Evolutionary conservation across 805 yeast species (phyloP).

Genomic region (Ogataea saltuana): DNA sequence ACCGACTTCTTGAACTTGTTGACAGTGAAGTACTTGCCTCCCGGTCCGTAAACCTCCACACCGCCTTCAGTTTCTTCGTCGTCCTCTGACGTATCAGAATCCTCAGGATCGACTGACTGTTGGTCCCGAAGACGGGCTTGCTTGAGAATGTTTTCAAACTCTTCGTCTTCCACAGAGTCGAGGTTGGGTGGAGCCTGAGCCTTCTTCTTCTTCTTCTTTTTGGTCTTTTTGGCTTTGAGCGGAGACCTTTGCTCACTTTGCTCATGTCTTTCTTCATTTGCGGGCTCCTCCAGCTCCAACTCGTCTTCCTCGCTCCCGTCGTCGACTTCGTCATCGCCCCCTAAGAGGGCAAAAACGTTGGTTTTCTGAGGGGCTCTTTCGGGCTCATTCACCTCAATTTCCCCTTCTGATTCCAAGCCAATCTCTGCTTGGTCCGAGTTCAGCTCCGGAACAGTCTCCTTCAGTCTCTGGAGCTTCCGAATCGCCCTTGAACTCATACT

Average conservation of each 20-base stretch:
- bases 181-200: constrained; percentile 5
- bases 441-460: constrained; percentile 23
- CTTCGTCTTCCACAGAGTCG: constrained; percentile 51
- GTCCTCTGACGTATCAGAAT: constrained; percentile 24
- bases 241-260: too few relatives aligned
- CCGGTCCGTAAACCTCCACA: constrained; percentile 30
- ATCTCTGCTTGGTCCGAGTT: constrained; percentile 1
- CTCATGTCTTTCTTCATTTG: constrained; percentile 10
- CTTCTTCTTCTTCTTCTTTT: constrained; percentile 18
- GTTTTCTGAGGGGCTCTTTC: constrained; percentile 10
- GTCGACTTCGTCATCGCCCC: constrained; percentile 34
- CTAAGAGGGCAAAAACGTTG: constrained; percentile 49
- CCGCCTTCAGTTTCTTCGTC: constrained; percentile 38
- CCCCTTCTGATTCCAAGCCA: constrained; percentile 15
- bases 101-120: constrained; percentile 14
- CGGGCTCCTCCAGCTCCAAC: too few relatives aligned
- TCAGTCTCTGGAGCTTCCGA: constrained; percentile 41
- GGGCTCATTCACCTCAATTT: constrained; percentile 4
- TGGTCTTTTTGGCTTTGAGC: constrained; percentile 8
- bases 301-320: constrained; percentile 13
- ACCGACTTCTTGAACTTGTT: constrained; percentile 42
- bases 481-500: constrained; percentile 54
- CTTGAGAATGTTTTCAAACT: constrained; percentile 54
- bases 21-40: constrained; percentile 46
- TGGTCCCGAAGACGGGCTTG: constrained; percentile 36